Evolutionary conservation across 352 stramenopile genomes (phyloP).

Genomic region (Globisporangium perplexum): DNA sequence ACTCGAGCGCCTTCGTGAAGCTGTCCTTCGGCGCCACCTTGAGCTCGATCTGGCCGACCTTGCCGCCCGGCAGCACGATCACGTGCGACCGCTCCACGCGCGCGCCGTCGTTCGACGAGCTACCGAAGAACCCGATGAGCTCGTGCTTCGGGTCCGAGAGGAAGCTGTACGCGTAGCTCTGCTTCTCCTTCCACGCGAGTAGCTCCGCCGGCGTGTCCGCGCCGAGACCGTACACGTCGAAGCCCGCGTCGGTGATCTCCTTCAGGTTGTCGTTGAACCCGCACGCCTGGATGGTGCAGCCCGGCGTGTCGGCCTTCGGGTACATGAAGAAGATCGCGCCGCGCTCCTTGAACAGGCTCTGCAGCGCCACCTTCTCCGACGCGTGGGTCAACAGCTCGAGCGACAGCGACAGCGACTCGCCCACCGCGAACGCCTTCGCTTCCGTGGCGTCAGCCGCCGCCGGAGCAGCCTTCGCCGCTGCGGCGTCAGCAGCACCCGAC

Average conservation of each 20-base stretch:
- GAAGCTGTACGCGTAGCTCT: slow-evolving; percentile 76
- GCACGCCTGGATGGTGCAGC: slow-evolving; percentile 79
- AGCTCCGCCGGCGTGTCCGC: slow-evolving; percentile 63
- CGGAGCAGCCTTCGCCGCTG: background rate
- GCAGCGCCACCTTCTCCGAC: slow-evolving; percentile 47
- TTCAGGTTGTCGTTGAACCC: slow-evolving; percentile 83
- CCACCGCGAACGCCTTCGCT: slow-evolving; percentile 28
- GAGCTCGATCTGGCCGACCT: slow-evolving; percentile 63
- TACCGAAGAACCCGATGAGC: slow-evolving; percentile 78
- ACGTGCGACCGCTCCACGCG: slow-evolving; percentile 80
- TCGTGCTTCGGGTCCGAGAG: slow-evolving; percentile 76
- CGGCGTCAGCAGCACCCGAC: background rate
- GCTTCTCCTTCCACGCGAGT: slow-evolving; percentile 71
- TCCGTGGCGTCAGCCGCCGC: background rate
- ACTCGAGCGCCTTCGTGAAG: slow-evolving; percentile 71
- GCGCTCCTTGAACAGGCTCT: slow-evolving; percentile 66
- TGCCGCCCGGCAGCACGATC: slow-evolving; percentile 71
- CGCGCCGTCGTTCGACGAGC: slow-evolving; percentile 50
- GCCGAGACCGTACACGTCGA: slow-evolving; percentile 79
- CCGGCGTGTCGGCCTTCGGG: slow-evolving; percentile 79
- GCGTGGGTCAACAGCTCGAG: slow-evolving; percentile 67
- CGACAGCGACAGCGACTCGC: slow-evolving; percentile 45
- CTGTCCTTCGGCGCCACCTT: slow-evolving; percentile 78
- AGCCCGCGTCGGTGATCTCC: slow-evolving; percentile 66
- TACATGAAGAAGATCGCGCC: slow-evolving; percentile 88